These are phyloP conservation scores for Eucalyptus sp. DNA, from an alignment of 345 rosid genomes.

Conservation along the genomic window DNA sequence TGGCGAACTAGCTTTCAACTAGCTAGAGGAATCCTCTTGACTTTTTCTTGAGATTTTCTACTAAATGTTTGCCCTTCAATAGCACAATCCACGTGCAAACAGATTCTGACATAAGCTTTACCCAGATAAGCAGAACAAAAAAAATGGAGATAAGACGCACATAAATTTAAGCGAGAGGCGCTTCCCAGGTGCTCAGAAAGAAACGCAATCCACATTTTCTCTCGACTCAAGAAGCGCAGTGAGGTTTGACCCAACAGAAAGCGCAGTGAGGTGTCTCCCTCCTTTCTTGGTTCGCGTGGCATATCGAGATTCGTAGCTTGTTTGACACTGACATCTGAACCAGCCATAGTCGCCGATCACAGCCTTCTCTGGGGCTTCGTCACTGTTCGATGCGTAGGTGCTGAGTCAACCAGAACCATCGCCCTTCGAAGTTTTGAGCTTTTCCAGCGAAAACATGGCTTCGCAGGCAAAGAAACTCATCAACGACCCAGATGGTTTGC, in stretches of 20 bases:
- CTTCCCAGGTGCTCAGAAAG: background rate
- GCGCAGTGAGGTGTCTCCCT: background rate
- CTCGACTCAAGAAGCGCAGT: background rate
- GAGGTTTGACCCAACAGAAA: background rate
- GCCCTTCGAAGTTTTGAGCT: background rate
- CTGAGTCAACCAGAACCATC: background rate
- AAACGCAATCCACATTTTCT: background rate
- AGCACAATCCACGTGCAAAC: background rate
- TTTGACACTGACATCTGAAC: background rate
- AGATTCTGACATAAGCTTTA: background rate
- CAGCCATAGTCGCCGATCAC: background rate
- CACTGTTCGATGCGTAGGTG: background rate
- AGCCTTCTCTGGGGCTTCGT: background rate
- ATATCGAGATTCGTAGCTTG: background rate
- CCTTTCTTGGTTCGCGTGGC: background rate
- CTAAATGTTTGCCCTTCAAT: background rate
- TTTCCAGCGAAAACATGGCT: background rate
- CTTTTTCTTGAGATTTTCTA: background rate
- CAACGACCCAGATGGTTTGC: constrained; percentile 4
- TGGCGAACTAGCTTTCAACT: background rate
- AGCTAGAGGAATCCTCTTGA: background rate
- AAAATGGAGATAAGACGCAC: background rate
- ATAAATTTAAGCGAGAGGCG: background rate
- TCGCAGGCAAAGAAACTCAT: background rate
- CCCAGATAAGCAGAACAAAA: background rate